These are phyloP conservation scores for Fusarium sp. DNA, from an alignment of 2,329 filamentous ascomycete species.

Conservation along the genomic window DNA sequence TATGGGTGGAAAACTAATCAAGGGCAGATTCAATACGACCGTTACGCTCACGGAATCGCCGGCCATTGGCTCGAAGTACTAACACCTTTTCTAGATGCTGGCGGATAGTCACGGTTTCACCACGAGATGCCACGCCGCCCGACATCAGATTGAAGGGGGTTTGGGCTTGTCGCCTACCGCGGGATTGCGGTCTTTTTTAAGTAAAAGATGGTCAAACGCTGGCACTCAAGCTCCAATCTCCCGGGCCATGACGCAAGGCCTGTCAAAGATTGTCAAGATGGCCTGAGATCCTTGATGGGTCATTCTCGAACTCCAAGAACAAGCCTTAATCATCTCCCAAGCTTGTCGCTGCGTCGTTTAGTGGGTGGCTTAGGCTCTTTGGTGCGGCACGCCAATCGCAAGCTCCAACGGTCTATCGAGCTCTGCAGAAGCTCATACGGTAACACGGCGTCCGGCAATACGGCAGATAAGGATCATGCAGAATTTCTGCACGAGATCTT, in stretches of 20 bases:
- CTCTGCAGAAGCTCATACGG: slow-evolving; percentile 19
- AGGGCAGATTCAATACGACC: slow-evolving; percentile 31
- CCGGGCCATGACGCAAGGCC: slow-evolving; percentile 18
- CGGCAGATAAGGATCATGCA: slow-evolving; percentile 31
- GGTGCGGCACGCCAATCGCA: slow-evolving; percentile 25
- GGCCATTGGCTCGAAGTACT: slow-evolving; percentile 32
- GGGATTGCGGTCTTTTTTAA: slow-evolving; percentile 22
- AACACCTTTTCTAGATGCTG: slow-evolving; percentile 19
- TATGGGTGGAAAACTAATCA: slow-evolving; percentile 25
- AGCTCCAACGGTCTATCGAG: slow-evolving; percentile 26
- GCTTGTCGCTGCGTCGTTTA: slow-evolving; percentile 32
- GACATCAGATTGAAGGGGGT: slow-evolving; percentile 21
- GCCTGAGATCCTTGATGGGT: slow-evolving; percentile 16
- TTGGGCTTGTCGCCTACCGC: slow-evolving; percentile 10
- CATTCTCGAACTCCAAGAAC: slow-evolving; percentile 25
- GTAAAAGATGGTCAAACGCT: slow-evolving; percentile 1
- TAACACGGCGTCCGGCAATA: slow-evolving; percentile 21
- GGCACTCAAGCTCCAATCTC: slow-evolving; percentile 8
- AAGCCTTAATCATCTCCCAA: slow-evolving; percentile 10
- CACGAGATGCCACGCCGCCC: slow-evolving; percentile 29
- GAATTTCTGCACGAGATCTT: slow-evolving; percentile 18
- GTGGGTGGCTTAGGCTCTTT: slow-evolving; percentile 31
- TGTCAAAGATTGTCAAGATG: slow-evolving; percentile 25
- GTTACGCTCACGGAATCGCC: slow-evolving; percentile 41
- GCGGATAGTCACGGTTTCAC: slow-evolving; percentile 43